These are phyloP conservation scores for Bipolaris victoriae DNA, from an alignment of 2,329 filamentous ascomycete genomes.

Conservation along the genomic window DNA sequence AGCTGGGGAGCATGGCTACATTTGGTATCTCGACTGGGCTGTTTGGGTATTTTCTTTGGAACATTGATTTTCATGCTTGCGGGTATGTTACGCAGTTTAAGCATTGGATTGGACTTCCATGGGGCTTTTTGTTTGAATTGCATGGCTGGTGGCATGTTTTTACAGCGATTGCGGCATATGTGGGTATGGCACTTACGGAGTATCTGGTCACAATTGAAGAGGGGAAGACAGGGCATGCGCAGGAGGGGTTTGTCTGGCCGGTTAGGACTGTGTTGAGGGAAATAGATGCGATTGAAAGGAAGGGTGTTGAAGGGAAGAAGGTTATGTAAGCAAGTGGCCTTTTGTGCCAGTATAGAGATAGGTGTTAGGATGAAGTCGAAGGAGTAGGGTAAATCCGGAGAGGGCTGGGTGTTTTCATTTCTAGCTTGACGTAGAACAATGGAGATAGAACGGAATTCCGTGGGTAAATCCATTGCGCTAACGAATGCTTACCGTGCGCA, in stretches of 20 bases:
- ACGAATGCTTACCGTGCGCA: not conserved
- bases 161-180: conserved; percentile 61
- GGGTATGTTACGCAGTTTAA: conserved; percentile 55
- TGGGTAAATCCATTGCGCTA: not conserved
- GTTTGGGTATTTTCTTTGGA: conserved; percentile 62
- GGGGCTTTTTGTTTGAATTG: conserved; percentile 63
- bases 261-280: conserved; percentile 40
- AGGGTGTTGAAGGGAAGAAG: conserved; percentile 23
- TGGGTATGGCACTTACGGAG: conserved; percentile 48
- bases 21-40: conserved; percentile 52
- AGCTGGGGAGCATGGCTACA: conserved; percentile 34
- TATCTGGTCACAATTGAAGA: conserved; percentile 45
- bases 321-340: conserved; percentile 1
- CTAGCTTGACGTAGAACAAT: not conserved
- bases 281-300: conserved; percentile 25
- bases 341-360: too few relatives aligned
- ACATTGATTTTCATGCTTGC: conserved; percentile 63
- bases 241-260: conserved; percentile 48
- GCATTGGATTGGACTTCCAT: conserved; percentile 58
- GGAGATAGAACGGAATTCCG: not conserved
- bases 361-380: too few relatives aligned
- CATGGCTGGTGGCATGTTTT: conserved; percentile 71
- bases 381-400: not conserved
- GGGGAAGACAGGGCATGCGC: conserved; percentile 30
- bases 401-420: not conserved